Base-by-base conservation (phyloP, 2,329 filamentous ascomycete species). In the Botrytis porri region DNA sequence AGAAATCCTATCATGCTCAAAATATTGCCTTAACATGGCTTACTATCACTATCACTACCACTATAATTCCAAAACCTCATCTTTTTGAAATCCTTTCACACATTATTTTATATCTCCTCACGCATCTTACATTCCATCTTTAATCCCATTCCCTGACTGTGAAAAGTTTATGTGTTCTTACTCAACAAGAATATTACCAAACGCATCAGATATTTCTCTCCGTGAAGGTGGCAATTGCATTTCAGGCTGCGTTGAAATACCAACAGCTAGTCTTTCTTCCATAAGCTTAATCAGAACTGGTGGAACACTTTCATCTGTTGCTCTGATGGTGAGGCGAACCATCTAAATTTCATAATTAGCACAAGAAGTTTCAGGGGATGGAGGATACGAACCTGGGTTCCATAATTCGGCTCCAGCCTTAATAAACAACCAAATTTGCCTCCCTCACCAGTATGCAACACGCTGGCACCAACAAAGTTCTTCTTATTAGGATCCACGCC, bases 401-500 rank as follows among this genome's bases (percentile, higher is more conserved):
- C 88, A 80, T 95, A 95, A 84, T 99, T 99, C 75, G 96, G 96
- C 86, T 99, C 96, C 83, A 99, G 84, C 80, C 96, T 88, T 86
- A 99, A 84, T 81, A 99, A 84, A 84, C 96, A 98, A 45, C 96
- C 96, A 84, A 94, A 97, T 85, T 98, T 98, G 75, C 96, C 95
- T 18, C 89, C 91, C 77, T 93, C 90, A 70, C 87, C 91, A 69
- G 90, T 97, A 85, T 93, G 95, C 83, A 93, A 84, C 79, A 95
- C 96, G 82, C 92, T 94, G 0, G 93, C 93, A 25, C 95, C 96
- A 22, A 99, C 96, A 79, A 98, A 90, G 79, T 99, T 99, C 86
- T 93, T 97, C 60, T 88, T 85, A 81, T 98, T 99, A 7, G 94
- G 94, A 82, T 99, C 96, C 32, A 99, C 94, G 32, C 89, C 89